Evolutionary conservation across 176 grass and related monocot species (phyloP).

Genomic region (Rhynchospora tenuis): DNA sequence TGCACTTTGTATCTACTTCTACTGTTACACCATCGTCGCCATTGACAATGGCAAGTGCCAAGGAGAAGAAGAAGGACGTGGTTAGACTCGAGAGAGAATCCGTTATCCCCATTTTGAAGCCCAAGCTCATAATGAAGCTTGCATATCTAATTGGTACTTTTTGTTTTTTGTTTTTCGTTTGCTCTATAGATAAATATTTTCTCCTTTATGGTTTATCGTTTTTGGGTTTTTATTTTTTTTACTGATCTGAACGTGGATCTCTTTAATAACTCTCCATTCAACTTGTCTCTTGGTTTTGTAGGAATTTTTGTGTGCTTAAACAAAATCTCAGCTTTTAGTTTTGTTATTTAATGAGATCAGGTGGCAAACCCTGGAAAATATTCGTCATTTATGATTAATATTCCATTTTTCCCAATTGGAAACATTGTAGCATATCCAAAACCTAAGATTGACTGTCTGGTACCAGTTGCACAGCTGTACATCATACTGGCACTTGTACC

Average conservation of each 20-base stretch:
- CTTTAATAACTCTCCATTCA: neutral
- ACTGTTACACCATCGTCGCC: neutral
- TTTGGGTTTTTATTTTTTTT: neutral
- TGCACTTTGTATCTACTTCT: neutral
- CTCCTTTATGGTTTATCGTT: neutral
- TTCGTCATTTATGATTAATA: neutral
- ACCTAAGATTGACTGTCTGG: neutral
- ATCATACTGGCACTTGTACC: neutral
- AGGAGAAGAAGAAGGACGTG: constrained; percentile 49
- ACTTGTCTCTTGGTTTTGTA: neutral
- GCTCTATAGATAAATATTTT: neutral
- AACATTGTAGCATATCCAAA: neutral
- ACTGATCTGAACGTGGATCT: neutral
- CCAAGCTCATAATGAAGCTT: constrained; percentile 92
- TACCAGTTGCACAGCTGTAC: neutral
- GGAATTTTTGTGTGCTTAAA: neutral
- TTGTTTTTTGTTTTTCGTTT: neutral
- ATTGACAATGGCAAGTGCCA: constrained; percentile 12
- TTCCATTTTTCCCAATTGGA: neutral
- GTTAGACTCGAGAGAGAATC: constrained; percentile 82
- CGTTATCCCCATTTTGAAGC: constrained; percentile 86
- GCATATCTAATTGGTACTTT: constrained; percentile 82
- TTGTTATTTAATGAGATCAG: neutral
- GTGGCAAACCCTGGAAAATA: neutral
- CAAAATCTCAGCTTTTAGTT: neutral